Conservation (phyloP, 805 yeast genomes). For the Lachancea quebecensis region DNA sequence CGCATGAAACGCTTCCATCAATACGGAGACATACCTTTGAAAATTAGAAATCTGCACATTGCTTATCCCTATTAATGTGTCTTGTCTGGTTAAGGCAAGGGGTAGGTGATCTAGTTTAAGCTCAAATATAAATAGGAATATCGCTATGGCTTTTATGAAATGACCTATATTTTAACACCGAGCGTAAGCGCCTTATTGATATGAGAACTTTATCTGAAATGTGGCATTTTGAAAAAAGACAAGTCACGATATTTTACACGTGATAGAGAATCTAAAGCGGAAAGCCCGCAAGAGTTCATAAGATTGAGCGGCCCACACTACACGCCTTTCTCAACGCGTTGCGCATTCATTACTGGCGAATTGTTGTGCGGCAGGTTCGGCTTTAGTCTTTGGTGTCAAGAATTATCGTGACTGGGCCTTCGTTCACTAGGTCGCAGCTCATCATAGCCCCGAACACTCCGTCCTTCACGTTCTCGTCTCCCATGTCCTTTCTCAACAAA, state of each 20-base stretch:
- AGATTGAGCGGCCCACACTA: no score
- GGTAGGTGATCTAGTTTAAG: neutral
- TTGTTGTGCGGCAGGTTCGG: no score
- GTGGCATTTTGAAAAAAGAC: neutral
- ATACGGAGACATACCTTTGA: constrained; percentile 40
- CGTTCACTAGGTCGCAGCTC: constrained; percentile 84
- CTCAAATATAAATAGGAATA: no score
- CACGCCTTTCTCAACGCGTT: no score
- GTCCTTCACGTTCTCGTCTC: constrained; percentile 64
- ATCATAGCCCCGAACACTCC: constrained; percentile 97
- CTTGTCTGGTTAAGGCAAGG: neutral
- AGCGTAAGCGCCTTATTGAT: neutral
- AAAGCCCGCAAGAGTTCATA: no score
- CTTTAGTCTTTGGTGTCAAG: constrained; percentile 55
- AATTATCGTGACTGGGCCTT: constrained; percentile 87
- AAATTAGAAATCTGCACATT: constrained; percentile 92
- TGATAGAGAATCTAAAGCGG: no score
- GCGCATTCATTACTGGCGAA: no score
- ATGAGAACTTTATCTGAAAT: neutral
- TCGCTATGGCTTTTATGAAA: neutral
- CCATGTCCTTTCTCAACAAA: constrained; percentile 44
- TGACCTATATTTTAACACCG: neutral
- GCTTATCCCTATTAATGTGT: neutral
- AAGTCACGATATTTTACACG: neutral
- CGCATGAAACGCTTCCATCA: neutral